phyloP scores from a whole-genome alignment of 129 eudicot species.

The Helianthus annuus region DNA sequence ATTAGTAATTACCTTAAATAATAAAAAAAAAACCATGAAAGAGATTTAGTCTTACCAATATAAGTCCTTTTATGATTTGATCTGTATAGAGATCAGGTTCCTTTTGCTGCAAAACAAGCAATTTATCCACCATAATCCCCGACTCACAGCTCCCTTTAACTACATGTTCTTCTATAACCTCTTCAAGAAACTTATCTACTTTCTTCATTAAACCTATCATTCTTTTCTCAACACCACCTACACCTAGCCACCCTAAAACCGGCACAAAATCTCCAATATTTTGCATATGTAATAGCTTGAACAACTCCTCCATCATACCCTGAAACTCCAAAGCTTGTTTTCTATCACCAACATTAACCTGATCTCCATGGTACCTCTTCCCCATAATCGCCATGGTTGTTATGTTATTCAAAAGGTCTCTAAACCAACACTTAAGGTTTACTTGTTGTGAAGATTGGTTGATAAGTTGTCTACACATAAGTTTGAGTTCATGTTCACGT shows the following conservation, averaged over 20 bases:
- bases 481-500: too few relatives aligned
- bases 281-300: constrained; percentile 25
- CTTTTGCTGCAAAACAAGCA: constrained; percentile 42
- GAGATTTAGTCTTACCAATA: constrained; percentile 19
- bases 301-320: constrained; percentile 1
- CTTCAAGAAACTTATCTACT: constrained; percentile 33
- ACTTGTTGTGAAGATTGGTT: too few relatives aligned
- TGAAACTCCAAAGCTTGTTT: too few relatives aligned
- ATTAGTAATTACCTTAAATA: too few relatives aligned
- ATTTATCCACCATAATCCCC: constrained; percentile 38
- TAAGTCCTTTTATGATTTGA: constrained; percentile 47
- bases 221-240: constrained; percentile 32
- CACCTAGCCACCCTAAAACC: constrained; percentile 38
- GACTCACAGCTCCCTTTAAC: background rate
- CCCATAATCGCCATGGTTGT: too few relatives aligned
- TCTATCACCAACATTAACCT: too few relatives aligned
- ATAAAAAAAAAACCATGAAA: too few relatives aligned
- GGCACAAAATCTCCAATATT: constrained; percentile 45
- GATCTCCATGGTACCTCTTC: too few relatives aligned
- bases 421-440: too few relatives aligned
- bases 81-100: constrained; percentile 49
- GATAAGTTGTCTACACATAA: too few relatives aligned
- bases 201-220: constrained; percentile 21
- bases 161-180: background rate
- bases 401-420: too few relatives aligned